Evolutionary conservation across 345 rosid species (phyloP).

Genomic region (Sisymbrium irio): DNA sequence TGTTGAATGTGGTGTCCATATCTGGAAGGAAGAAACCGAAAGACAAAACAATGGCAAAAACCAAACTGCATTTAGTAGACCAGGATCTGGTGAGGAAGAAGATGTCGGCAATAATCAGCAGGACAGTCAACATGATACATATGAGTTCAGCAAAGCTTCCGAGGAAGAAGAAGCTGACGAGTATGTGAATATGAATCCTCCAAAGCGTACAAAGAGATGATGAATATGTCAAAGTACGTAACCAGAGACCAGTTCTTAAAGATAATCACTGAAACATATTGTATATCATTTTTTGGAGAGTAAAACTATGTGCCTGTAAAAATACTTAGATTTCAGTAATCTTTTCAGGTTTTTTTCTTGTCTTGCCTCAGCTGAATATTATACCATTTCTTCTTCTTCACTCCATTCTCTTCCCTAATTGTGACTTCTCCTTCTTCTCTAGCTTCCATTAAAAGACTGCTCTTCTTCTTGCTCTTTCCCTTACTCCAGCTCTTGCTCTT

Average conservation of each 20-base stretch:
- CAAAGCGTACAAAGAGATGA: not conserved
- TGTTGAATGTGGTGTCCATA: constrained; percentile 7
- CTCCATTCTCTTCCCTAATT: constrained; percentile 64
- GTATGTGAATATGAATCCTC: not conserved
- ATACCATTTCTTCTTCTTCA: constrained; percentile 86
- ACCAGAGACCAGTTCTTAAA: too few species aligned
- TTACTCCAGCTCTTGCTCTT: constrained; percentile 57
- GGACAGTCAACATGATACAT: not conserved
- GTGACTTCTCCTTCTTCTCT: constrained; percentile 62
- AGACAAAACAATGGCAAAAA: not conserved
- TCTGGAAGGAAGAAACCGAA: not conserved
- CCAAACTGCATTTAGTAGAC: not conserved
- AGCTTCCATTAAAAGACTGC: constrained; percentile 47
- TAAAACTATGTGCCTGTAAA: not conserved
- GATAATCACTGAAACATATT: not conserved
- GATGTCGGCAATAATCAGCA: not conserved
- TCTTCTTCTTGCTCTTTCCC: constrained; percentile 36
- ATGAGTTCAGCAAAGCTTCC: not conserved
- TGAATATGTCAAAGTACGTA: too few species aligned
- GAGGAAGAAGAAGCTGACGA: not conserved
- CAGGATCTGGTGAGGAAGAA: not conserved
- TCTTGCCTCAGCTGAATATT: constrained; percentile 72
- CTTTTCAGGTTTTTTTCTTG: constrained; percentile 72
- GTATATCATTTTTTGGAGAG: not conserved
- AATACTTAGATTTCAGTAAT: not conserved